Conservation (phyloP, 2,329 filamentous ascomycete genomes). For the Geosmithia putterillii region DNA sequence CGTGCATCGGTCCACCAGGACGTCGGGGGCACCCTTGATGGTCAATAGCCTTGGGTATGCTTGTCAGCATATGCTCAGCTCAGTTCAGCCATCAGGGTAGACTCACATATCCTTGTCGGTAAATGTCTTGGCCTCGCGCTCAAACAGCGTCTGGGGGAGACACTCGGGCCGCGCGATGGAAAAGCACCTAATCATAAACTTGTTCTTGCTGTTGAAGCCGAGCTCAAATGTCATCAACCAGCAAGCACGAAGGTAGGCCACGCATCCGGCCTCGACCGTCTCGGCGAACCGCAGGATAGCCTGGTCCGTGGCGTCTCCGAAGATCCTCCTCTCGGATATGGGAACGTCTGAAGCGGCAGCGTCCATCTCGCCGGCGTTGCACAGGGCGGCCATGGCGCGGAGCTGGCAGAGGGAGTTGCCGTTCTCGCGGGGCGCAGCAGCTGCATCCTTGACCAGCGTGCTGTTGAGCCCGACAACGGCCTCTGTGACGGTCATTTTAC, state of each 20-base stretch:
- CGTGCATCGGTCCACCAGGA: conserved; percentile 53
- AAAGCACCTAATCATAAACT: conserved; percentile 62
- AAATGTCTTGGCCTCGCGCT: conserved; percentile 19
- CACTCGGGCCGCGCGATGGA: conserved; percentile 23
- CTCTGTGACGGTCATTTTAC: conserved; percentile 63
- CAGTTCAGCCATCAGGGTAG: conserved; percentile 6
- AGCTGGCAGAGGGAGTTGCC: conserved; percentile 43
- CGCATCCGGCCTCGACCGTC: conserved; percentile 35
- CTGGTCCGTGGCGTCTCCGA: conserved; percentile 66
- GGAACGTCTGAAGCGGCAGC: conserved; percentile 41
- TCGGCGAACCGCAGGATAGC: conserved; percentile 64
- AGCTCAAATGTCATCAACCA: conserved; percentile 58
- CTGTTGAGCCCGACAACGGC: conserved; percentile 43
- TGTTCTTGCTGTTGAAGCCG: conserved; percentile 74
- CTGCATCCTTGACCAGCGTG: conserved; percentile 37
- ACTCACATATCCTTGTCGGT: conserved; percentile 22
- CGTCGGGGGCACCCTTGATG: conserved; percentile 71
- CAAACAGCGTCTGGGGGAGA: conserved; percentile 22
- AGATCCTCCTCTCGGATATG: conserved; percentile 48
- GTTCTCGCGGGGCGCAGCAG: conserved; percentile 12
- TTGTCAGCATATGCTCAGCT: neutral
- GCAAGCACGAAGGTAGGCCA: conserved; percentile 44
- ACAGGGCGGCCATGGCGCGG: conserved; percentile 49
- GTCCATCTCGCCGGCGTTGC: conserved; percentile 68
- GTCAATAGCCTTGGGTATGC: conserved; percentile 43